Percentiles rank a stretch among this genome's conserved stretches.
Evolutionary conservation across 768 basidiomycete species (phyloP).

Genomic region (Russula ochroleuca): DNA sequence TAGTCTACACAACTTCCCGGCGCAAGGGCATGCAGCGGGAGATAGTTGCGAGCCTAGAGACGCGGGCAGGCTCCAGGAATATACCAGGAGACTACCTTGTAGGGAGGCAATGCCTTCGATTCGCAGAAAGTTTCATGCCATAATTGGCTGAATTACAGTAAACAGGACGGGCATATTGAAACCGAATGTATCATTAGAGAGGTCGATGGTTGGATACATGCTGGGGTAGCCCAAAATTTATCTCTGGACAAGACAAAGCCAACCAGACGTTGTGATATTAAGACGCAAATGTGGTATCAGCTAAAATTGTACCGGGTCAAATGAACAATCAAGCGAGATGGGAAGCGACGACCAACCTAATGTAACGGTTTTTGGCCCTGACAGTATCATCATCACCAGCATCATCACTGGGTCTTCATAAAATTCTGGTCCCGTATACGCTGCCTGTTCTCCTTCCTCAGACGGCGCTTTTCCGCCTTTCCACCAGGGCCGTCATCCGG

Average conservation of each 20-base stretch:
- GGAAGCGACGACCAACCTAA: slow-evolving; percentile 8
- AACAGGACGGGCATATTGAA: background rate
- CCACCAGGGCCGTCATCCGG: slow-evolving; percentile 75
- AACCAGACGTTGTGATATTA: background rate
- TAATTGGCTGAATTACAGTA: background rate
- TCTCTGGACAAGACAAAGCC: background rate
- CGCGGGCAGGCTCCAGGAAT: background rate
- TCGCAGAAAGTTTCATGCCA: background rate
- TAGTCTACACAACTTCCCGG: background rate
- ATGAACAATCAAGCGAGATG: background rate
- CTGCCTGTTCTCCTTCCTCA: slow-evolving; percentile 60
- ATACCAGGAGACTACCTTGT: background rate
- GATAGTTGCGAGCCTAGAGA: background rate
- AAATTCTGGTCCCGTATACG: slow-evolving; percentile 80
- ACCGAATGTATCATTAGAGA: background rate
- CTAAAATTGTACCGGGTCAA: background rate
- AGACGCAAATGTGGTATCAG: background rate
- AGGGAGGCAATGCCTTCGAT: background rate
- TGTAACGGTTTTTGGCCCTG: too few relatives aligned
- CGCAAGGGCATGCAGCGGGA: background rate
- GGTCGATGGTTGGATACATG: background rate
- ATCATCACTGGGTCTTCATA: slow-evolving; percentile 66
- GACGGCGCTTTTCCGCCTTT: slow-evolving; percentile 46
- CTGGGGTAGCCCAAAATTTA: background rate
- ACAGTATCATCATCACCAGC: background rate